Evolutionary conservation across 2,329 filamentous ascomycete genomes (phyloP).

Genomic region (Alternaria sp.): DNA sequence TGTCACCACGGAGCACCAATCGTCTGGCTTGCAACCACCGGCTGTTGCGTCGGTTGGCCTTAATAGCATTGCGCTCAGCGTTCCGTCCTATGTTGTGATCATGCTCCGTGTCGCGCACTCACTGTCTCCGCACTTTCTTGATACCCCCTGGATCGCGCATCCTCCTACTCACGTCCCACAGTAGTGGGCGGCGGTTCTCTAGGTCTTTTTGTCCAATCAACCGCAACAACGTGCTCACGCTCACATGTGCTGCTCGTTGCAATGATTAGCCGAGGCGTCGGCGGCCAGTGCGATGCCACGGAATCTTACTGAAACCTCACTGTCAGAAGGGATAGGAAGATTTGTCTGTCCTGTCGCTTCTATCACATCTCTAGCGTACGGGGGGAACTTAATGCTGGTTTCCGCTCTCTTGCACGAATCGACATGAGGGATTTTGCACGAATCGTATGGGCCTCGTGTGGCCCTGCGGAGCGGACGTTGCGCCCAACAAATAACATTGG

Average conservation of each 20-base stretch:
- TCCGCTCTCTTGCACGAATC: slow-evolving; percentile 35
- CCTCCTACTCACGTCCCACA: neutral
- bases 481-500: slow-evolving; percentile 16
- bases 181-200: neutral
- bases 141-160: neutral
- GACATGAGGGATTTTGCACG: slow-evolving; percentile 18
- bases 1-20: slow-evolving; percentile 27
- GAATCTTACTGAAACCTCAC: slow-evolving; percentile 14
- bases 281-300: neutral
- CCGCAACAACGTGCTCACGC: slow-evolving; percentile 31
- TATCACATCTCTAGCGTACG: slow-evolving; percentile 37
- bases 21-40: slow-evolving; percentile 32
- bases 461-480: slow-evolving; percentile 13
- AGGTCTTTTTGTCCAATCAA: slow-evolving; percentile 15
- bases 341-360: slow-evolving; percentile 23
- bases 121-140: neutral
- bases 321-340: slow-evolving; percentile 8
- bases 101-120: slow-evolving; percentile 4
- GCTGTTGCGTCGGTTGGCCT: slow-evolving; percentile 34
- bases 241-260: slow-evolving; percentile 19
- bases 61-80: slow-evolving; percentile 13
- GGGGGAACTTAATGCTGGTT: slow-evolving; percentile 36
- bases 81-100: slow-evolving; percentile 9
- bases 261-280: slow-evolving; percentile 13
- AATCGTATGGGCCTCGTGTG: slow-evolving; percentile 24